A percentile compares a stretch with the other conserved stretches of the same genome.
Conservation (phyloP, 768 basidiomycete species). For the Serendipita sp. region DNA sequence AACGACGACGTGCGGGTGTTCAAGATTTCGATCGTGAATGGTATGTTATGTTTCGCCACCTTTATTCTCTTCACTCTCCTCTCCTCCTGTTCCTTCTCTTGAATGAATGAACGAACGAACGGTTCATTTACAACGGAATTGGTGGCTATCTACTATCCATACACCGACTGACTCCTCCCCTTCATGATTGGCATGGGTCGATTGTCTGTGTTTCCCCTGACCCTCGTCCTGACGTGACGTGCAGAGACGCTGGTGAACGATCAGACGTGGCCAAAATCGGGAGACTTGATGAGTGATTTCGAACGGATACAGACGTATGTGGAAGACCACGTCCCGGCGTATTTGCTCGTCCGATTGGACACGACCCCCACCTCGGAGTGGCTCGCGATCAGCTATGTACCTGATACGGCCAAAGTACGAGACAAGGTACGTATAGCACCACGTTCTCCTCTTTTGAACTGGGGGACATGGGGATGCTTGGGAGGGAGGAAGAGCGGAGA, state of each 20-base stretch:
- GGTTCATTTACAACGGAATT: too few relatives aligned
- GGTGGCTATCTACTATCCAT: conserved; percentile 16
- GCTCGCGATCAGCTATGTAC: conserved; percentile 66
- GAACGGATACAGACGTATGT: conserved; percentile 38
- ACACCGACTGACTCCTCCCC: neutral
- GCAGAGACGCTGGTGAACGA: conserved; percentile 58
- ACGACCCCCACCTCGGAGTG: conserved; percentile 50
- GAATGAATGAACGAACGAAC: too few relatives aligned
- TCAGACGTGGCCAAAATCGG: conserved; percentile 29
- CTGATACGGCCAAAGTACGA: conserved; percentile 62
- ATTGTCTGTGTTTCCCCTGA: neutral
- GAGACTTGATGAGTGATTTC: conserved; percentile 44
- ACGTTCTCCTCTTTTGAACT: neutral
- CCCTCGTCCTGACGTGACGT: neutral
- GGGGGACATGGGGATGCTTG: neutral
- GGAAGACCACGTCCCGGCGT: conserved; percentile 50
- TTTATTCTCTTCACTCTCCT: conserved; percentile 9
- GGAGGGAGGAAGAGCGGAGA: conserved; percentile 9
- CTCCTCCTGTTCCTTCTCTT: too few relatives aligned
- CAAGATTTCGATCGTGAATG: conserved; percentile 61
- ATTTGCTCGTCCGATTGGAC: conserved; percentile 54
- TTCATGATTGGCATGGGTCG: neutral
- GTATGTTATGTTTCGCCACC: conserved; percentile 24
- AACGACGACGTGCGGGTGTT: conserved; percentile 43
- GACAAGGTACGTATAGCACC: conserved; percentile 43